Percentiles rank a stretch among this genome's conserved stretches.
phyloP scores from a whole-genome alignment of 225 moss, liverwort and hornwort genomes.

The Lunularia cruciata region DNA sequence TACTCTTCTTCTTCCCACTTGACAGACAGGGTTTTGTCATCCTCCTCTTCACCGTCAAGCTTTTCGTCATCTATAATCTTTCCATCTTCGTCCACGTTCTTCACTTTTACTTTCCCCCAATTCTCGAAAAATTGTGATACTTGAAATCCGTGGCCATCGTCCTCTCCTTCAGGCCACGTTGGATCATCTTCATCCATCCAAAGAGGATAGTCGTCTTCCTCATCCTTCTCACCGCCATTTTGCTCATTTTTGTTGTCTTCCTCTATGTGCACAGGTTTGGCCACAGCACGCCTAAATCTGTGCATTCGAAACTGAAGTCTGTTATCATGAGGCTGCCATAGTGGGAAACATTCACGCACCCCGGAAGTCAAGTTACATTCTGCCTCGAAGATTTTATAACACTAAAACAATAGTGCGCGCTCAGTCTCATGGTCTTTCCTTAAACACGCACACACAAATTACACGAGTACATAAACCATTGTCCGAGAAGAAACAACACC shows the following conservation, averaged over 20 bases:
- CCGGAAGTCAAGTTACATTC: neutral
- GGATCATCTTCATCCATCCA: conserved; percentile 50
- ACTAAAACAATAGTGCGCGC: no score
- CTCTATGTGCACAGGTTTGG: conserved; percentile 5
- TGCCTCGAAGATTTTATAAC: neutral
- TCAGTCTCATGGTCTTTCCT: no score
- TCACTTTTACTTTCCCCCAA: conserved; percentile 21
- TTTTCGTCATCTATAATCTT: conserved; percentile 11
- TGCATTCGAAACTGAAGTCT: conserved; percentile 21
- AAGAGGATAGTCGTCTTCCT: conserved; percentile 39
- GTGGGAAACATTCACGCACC: neutral
- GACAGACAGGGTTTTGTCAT: conserved; percentile 15
- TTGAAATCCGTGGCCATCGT: conserved; percentile 36
- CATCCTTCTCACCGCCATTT: conserved; percentile 12
- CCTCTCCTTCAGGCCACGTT: conserved; percentile 45
- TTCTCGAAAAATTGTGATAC: conserved; percentile 35
- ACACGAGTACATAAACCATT: no score
- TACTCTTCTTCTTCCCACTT: conserved; percentile 45
- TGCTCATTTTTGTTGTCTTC: neutral
- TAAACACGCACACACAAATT: no score
- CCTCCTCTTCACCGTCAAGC: neutral
- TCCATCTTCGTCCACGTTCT: conserved; percentile 28
- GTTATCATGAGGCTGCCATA: conserved; percentile 15
- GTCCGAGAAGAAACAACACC: no score
- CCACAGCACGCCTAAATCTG: conserved; percentile 15